Percentiles rank a stretch among this genome's conserved stretches.
phyloP scores from a whole-genome alignment of 108 stramenopile species.

The Cyclotella baltica region DNA sequence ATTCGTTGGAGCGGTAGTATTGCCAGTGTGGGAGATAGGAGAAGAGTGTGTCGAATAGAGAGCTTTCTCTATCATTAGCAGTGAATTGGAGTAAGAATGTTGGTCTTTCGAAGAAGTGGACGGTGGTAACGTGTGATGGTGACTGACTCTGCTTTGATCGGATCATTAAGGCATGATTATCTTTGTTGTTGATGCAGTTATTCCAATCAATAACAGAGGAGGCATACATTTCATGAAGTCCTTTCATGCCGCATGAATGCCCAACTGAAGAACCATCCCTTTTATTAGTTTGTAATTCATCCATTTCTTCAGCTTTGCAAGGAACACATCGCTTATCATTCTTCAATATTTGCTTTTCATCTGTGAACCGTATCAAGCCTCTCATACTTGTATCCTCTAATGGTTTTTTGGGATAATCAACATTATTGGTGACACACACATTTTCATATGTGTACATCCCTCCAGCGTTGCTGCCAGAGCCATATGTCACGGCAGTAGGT shows the following conservation, averaged over 20 bases:
- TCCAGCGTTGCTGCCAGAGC: neutral
- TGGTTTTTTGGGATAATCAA: constrained; percentile 30
- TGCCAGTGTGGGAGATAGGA: constrained; percentile 28
- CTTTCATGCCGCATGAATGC: constrained; percentile 27
- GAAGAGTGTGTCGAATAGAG: constrained; percentile 21
- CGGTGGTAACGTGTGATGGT: constrained; percentile 4
- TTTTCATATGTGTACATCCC: constrained; percentile 30
- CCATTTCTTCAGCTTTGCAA: neutral
- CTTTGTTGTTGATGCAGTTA: constrained; percentile 14
- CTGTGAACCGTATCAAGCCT: constrained; percentile 20
- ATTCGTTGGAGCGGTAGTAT: neutral
- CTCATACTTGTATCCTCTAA: constrained; percentile 15
- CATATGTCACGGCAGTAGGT: constrained; percentile 4
- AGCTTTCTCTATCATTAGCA: constrained; percentile 13
- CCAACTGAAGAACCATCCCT: neutral
- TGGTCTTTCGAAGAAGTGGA: constrained; percentile 22
- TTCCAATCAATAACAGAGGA: constrained; percentile 21
- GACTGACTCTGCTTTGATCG: constrained; percentile 18
- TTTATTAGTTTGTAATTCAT: neutral
- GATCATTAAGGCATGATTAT: constrained; percentile 13
- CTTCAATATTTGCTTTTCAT: neutral
- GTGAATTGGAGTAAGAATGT: constrained; percentile 20
- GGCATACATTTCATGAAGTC: constrained; percentile 23
- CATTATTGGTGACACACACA: constrained; percentile 43
- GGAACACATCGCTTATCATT: constrained; percentile 29